A percentile compares a stretch with the other conserved stretches of the same genome.
Evolutionary conservation across 83 land plant genomes (phyloP).

Genomic region (Isoetes engelmannii): DNA sequence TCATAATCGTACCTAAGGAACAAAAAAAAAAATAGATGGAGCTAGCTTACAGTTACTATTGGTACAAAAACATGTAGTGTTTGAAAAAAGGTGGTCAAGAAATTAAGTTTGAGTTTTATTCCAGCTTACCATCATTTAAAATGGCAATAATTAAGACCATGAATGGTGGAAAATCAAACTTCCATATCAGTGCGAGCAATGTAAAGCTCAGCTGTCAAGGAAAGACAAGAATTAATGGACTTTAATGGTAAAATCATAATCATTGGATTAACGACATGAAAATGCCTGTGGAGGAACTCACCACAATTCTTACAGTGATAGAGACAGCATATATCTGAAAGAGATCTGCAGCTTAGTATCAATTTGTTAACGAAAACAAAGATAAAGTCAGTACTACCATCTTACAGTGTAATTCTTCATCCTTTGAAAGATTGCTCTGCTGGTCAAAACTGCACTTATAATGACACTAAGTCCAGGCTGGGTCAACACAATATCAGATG

Average conservation of each 20-base stretch:
- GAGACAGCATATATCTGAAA: constrained; percentile 7
- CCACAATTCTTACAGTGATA: constrained; percentile 4
- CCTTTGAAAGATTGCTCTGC: too few species aligned
- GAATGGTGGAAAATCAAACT: neutral
- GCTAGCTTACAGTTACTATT: too few species aligned
- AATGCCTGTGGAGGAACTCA: neutral
- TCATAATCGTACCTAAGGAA: constrained; percentile 6
- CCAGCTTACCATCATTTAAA: constrained; percentile 6
- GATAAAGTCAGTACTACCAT: neutral
- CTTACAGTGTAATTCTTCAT: too few species aligned
- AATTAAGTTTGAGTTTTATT: neutral
- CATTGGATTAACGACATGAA: too few species aligned
- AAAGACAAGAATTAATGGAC: neutral
- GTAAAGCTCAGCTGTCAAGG: neutral
- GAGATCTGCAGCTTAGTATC: neutral
- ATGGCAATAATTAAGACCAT: constrained; percentile 6
- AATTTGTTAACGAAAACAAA: neutral
- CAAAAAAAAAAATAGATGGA: neutral
- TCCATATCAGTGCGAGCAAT: constrained; percentile 5
- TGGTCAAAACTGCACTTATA: too few species aligned
- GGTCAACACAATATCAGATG: too few species aligned
- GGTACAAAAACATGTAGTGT: too few species aligned
- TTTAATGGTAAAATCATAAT: too few species aligned
- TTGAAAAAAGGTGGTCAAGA: neutral
- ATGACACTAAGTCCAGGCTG: too few species aligned